These are phyloP conservation scores for Coelastrella sp. DNA, from an alignment of 139 green algal genomes.

Conservation along the genomic window DNA sequence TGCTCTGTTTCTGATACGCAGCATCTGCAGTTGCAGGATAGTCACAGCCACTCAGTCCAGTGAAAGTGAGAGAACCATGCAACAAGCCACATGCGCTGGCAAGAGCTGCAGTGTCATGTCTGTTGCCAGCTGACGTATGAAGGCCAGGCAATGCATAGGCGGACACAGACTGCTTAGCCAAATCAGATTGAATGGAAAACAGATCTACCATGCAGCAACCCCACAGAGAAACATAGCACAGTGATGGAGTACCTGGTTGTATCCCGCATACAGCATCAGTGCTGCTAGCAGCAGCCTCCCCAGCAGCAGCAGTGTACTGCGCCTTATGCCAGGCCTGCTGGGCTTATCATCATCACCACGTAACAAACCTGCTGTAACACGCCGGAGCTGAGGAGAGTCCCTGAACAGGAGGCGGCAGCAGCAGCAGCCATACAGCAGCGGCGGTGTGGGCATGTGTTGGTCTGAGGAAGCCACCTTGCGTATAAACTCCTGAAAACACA, in stretches of 20 bases:
- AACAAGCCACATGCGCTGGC: too few species aligned
- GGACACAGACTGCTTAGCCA: too few species aligned
- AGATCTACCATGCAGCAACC: too few species aligned
- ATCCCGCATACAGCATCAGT: slow-evolving; percentile 33
- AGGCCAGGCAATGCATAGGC: too few species aligned
- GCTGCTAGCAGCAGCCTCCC: slow-evolving; percentile 11
- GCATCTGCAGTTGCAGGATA: not conserved
- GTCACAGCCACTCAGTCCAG: not conserved
- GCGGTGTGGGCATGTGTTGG: too few species aligned
- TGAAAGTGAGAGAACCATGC: too few species aligned
- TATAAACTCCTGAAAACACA: too few species aligned
- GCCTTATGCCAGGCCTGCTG: not conserved
- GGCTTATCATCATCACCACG: not conserved
- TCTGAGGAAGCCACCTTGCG: too few species aligned
- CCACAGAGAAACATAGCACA: too few species aligned
- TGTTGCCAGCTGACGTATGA: too few species aligned
- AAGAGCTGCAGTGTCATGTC: too few species aligned
- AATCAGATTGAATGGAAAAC: too few species aligned
- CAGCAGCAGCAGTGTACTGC: slow-evolving; percentile 40
- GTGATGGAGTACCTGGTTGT: slow-evolving; percentile 9
- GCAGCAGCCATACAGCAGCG: slow-evolving; percentile 10
- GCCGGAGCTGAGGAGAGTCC: not conserved
- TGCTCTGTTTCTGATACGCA: not conserved
- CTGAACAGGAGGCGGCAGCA: slow-evolving; percentile 24
- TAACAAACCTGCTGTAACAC: slow-evolving; percentile 26